Evolutionary conservation across 2,329 filamentous ascomycete genomes (phyloP), one percentile per base, ranked within the genome.

Genomic region (Fusarium sterilihyphosum): DNA sequence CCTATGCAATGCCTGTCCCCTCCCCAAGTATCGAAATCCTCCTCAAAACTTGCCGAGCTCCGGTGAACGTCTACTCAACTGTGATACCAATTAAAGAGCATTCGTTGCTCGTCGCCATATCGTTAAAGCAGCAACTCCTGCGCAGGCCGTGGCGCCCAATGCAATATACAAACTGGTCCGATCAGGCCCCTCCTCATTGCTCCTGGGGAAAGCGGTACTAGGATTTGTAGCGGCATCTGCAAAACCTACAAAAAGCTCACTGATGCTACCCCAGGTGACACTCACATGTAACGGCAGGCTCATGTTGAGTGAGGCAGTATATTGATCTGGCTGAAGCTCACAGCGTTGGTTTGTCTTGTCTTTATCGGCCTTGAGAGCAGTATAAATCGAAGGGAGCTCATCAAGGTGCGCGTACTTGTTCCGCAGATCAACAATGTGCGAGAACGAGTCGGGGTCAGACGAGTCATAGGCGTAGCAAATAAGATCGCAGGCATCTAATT

Each of bases 401-500:
- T 97, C 93, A 6, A 99, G 88, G 63, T 96, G 92, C 0, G 94
- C 91, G 76, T 96, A 93, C 78, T 92, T 93, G 63, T 90, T 88
- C 49, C 95, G 92, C 56, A 98, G 86, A 24, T 93, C 89, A 43
- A 96, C 93, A 61, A 99, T 94, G 80, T 98, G 95, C 3, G 93
- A 91, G 82, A 99, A 99, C 8, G 94, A 98, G 82, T 98, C 95
- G 0, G 96, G 96, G 71, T 99, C 95, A 3, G 95, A 97, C 5
- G 96, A 98, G 84, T 99, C 96, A 84, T 98, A 99, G 2, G 94
- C 92, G 83, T 97, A 98, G 83, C 96, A 97, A 52, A 99, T 89
- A 31, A 99, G 88, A 82, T 99, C 96, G 83, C 96, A 98, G 11
- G 95, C 92, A 78, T 98, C 94, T 20, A 99, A 88, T 83, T 97